Evolutionary conservation across 148 eudicot species (phyloP).

Genomic region (Pouteria glomerata): DNA sequence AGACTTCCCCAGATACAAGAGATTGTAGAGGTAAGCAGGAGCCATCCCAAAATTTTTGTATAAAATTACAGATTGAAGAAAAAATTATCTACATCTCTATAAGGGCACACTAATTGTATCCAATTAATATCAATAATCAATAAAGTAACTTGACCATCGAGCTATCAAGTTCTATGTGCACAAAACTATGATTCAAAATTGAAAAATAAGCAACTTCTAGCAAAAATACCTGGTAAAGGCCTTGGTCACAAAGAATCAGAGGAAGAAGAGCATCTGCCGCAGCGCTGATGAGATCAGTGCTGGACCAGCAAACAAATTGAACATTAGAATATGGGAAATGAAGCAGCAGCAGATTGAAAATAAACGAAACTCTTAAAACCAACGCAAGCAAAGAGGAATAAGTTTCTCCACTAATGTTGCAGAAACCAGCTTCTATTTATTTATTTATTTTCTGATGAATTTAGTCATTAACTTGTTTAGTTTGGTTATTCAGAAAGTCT

Average conservation of each 20-base stretch:
- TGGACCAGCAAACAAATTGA: slow-evolving; percentile 24
- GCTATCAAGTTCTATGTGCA: background rate
- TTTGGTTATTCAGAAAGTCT: background rate
- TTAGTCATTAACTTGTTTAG: background rate
- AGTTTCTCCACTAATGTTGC: background rate
- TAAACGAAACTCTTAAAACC: background rate
- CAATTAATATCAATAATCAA: background rate
- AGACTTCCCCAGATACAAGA: no score
- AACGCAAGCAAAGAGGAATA: background rate
- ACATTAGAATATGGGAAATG: background rate
- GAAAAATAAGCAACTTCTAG: background rate
- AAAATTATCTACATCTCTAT: background rate
- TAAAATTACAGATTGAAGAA: background rate
- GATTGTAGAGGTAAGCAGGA: background rate
- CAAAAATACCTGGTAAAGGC: slow-evolving; percentile 66
- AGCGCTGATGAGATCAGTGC: slow-evolving; percentile 79
- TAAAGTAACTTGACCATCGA: background rate
- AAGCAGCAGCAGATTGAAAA: background rate
- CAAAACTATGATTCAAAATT: background rate
- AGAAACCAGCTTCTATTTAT: slow-evolving; percentile 4
- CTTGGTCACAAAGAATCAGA: slow-evolving; percentile 83
- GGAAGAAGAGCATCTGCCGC: slow-evolving; percentile 97
- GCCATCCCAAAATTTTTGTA: background rate
- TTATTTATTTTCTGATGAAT: background rate
- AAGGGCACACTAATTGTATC: background rate